phyloP scores from a whole-genome alignment of 306 rosid genomes.

The Sindora glabra region DNA sequence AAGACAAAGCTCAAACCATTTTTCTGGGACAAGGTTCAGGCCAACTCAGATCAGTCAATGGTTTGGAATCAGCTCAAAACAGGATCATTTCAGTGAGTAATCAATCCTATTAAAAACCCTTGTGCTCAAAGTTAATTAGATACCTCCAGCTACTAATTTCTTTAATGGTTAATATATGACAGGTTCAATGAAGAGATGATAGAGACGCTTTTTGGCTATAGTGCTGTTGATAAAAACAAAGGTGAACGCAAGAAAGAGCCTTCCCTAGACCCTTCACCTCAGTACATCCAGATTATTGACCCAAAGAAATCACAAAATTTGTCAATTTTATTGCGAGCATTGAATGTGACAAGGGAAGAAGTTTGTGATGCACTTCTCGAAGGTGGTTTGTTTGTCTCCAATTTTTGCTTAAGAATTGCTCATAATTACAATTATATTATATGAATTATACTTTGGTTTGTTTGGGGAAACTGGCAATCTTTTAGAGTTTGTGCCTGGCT shows the following conservation, averaged over 20 bases:
- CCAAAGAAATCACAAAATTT: slow-evolving; percentile 78
- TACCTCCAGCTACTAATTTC: slow-evolving; percentile 12
- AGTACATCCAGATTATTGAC: slow-evolving; percentile 56
- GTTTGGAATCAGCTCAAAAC: slow-evolving; percentile 96
- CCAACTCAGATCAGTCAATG: slow-evolving; percentile 83
- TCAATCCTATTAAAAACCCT: not conserved
- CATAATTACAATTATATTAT: too few species aligned
- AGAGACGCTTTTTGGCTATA: slow-evolving; percentile 79
- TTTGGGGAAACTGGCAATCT: too few species aligned
- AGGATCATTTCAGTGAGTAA: slow-evolving; percentile 95
- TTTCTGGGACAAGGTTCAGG: slow-evolving; percentile 98
- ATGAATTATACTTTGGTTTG: too few species aligned
- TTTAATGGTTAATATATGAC: slow-evolving; percentile 7
- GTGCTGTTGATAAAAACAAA: slow-evolving; percentile 38
- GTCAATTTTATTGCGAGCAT: slow-evolving; percentile 69
- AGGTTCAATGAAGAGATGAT: slow-evolving; percentile 98
- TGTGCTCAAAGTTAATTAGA: not conserved
- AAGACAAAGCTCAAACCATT: slow-evolving; percentile 92
- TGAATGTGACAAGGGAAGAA: slow-evolving; percentile 80
- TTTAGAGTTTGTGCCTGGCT: too few species aligned
- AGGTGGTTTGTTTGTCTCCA: slow-evolving; percentile 37
- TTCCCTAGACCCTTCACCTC: slow-evolving; percentile 38
- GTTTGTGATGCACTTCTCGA: slow-evolving; percentile 81
- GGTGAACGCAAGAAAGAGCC: slow-evolving; percentile 46
- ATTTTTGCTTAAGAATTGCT: not conserved